Evolutionary conservation across 345 rosid species (phyloP).

Genomic region (Psidium guajava): DNA sequence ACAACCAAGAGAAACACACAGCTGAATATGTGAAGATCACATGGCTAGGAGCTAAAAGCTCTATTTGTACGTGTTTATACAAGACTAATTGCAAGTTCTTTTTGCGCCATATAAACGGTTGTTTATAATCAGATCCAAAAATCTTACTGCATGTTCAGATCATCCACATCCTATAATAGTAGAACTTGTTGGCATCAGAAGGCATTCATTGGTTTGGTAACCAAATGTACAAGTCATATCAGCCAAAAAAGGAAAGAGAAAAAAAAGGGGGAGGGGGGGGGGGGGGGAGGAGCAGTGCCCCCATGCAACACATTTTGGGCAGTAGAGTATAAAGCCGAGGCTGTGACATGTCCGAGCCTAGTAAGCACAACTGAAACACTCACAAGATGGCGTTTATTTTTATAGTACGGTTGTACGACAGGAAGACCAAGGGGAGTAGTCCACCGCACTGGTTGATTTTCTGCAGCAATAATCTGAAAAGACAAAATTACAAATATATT

Average conservation of each 20-base stretch:
- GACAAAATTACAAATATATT: background rate
- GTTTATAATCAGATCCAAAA: background rate
- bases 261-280: too few relatives aligned
- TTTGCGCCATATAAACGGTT: background rate
- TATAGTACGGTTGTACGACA: conserved; percentile 88
- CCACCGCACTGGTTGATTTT: conserved; percentile 84
- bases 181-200: background rate
- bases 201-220: background rate
- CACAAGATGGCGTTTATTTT: conserved; percentile 69
- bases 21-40: background rate
- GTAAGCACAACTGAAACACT: conserved; percentile 9
- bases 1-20: background rate
- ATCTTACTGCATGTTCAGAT: background rate
- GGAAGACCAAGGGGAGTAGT: conserved; percentile 96
- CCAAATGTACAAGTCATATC: background rate
- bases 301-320: background rate
- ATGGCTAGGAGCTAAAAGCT: background rate
- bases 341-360: background rate
- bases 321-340: background rate
- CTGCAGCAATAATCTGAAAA: conserved; percentile 67
- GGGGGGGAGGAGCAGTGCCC: background rate
- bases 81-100: background rate
- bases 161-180: background rate
- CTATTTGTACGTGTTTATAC: background rate
- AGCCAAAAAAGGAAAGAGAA: background rate